Conservation (phyloP, 345 rosid genomes). For the Salix exigua region DNA sequence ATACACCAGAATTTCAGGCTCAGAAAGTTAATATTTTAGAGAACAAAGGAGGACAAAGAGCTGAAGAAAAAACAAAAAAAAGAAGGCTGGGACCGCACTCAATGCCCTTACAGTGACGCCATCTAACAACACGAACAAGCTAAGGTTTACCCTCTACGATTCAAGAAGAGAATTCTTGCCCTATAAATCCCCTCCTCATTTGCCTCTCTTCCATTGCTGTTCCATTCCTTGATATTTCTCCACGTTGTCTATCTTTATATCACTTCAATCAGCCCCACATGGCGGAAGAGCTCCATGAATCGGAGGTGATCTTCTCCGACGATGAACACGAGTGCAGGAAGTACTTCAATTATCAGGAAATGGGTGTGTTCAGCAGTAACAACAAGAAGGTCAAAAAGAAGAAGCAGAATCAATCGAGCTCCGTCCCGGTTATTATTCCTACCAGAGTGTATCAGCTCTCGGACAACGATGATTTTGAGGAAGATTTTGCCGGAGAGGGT, state of each 20-base stretch:
- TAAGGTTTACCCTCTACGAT: conserved; percentile 30
- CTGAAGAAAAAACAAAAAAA: neutral
- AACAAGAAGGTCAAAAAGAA: conserved; percentile 15
- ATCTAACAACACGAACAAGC: conserved; percentile 27
- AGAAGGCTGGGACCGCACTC: conserved; percentile 53
- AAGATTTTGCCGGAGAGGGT: conserved; percentile 23
- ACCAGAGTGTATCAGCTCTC: conserved; percentile 13
- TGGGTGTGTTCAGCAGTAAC: neutral
- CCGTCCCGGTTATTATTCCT: conserved; percentile 38
- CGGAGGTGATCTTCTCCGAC: conserved; percentile 47
- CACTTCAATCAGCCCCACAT: conserved; percentile 6
- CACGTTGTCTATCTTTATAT: neutral
- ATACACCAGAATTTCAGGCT: too few species aligned
- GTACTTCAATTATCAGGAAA: neutral
- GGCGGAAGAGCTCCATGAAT: conserved; percentile 60
- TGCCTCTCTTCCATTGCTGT: neutral
- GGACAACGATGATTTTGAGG: conserved; percentile 18
- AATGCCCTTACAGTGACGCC: conserved; percentile 38
- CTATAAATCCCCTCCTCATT: conserved; percentile 2
- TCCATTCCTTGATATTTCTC: neutral
- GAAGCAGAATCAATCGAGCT: conserved; percentile 25
- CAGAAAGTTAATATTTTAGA: too few species aligned
- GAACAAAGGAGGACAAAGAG: neutral
- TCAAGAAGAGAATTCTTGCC: conserved; percentile 18
- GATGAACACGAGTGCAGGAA: neutral